Evolutionary conservation across 257 asterid species (phyloP).

Genomic region (Paulownia fortunei): DNA sequence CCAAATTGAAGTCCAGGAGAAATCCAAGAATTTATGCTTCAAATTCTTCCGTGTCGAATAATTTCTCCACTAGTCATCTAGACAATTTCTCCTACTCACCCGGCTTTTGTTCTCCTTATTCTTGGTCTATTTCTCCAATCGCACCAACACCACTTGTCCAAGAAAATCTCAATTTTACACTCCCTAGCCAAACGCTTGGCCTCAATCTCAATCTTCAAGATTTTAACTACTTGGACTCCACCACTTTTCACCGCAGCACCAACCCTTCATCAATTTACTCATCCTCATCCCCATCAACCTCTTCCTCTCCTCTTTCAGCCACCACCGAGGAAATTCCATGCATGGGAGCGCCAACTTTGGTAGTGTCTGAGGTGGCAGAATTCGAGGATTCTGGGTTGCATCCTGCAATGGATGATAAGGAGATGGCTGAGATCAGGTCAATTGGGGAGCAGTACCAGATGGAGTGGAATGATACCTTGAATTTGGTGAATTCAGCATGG

Average conservation of each 20-base stretch:
- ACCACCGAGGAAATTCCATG: constrained; percentile 53
- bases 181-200: constrained; percentile 90
- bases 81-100: constrained; percentile 53
- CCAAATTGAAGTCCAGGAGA: constrained; percentile 61
- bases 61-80: constrained; percentile 35
- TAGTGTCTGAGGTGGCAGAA: constrained; percentile 37
- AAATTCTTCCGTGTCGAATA: constrained; percentile 38
- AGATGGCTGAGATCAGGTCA: constrained; percentile 91
- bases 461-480: constrained; percentile 93
- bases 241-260: constrained; percentile 36
- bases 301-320: constrained; percentile 62
- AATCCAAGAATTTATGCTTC: constrained; percentile 74
- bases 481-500: constrained; percentile 84
- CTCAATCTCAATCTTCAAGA: constrained; percentile 91
- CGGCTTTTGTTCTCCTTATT: constrained; percentile 55
- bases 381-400: constrained; percentile 61
- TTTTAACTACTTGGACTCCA: constrained; percentile 60
- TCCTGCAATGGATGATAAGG: constrained; percentile 83
- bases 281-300: constrained; percentile 61
- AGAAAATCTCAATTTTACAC: constrained; percentile 68
- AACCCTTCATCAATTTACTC: constrained; percentile 60
- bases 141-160: constrained; percentile 55
- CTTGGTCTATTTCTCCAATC: constrained; percentile 61
- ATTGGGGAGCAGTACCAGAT: constrained; percentile 88
- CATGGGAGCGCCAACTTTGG: constrained; percentile 40